These are phyloP conservation scores for Calonectria honghensis DNA, from an alignment of 2,329 filamentous ascomycete genomes.

Conservation along the genomic window DNA sequence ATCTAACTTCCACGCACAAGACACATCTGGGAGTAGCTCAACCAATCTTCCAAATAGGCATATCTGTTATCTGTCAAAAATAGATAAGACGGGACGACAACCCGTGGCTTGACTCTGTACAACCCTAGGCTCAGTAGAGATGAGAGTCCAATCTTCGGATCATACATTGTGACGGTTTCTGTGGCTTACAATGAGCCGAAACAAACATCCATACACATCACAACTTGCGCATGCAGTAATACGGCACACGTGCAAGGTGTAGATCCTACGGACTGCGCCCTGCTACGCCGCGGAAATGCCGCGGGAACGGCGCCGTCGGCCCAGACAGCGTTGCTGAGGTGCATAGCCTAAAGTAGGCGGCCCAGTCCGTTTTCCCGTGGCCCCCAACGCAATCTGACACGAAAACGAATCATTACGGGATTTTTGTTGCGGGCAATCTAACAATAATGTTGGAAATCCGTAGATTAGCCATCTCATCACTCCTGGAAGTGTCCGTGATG, in stretches of 20 bases:
- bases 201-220: not conserved
- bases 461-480: too few species aligned
- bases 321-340: slow-evolving; percentile 33
- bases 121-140: not conserved
- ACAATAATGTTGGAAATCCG: not conserved
- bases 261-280: slow-evolving; percentile 29
- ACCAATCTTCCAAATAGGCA: not conserved
- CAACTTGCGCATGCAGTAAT: slow-evolving; percentile 27
- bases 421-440: not conserved
- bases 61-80: not conserved
- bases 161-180: not conserved
- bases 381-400: not conserved
- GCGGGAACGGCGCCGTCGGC: slow-evolving; percentile 42
- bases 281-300: slow-evolving; percentile 29
- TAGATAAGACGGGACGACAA: not conserved
- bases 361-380: not conserved
- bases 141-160: not conserved
- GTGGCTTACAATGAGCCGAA: slow-evolving; percentile 16
- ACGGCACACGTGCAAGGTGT: slow-evolving; percentile 36
- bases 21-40: too few species aligned
- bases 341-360: slow-evolving; percentile 38
- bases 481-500: not conserved
- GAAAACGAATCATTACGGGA: not conserved
- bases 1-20: not conserved
- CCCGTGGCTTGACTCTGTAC: not conserved